phyloP scores from a whole-genome alignment of 768 basidiomycete species.

The Boletus reticuloceps region DNA sequence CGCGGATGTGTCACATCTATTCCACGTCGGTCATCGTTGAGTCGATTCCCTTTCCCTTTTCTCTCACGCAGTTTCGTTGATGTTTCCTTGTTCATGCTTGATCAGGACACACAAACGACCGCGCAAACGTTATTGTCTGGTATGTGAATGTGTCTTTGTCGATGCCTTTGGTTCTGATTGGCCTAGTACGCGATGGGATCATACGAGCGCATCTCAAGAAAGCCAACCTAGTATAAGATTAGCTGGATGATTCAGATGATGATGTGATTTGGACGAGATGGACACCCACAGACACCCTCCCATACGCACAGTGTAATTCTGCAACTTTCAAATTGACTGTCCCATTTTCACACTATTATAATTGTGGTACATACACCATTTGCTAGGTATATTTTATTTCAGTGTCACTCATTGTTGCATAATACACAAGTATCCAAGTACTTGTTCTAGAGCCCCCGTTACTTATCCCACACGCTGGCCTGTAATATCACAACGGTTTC shows the following conservation, averaged over 20 bases:
- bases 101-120: too few relatives aligned
- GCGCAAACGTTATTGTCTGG: too few relatives aligned
- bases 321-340: neutral
- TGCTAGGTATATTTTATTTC: slow-evolving; percentile 24
- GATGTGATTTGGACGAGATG: neutral
- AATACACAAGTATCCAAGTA: slow-evolving; percentile 21
- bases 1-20: slow-evolving; percentile 46
- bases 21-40: too few relatives aligned
- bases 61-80: too few relatives aligned
- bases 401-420: slow-evolving; percentile 5
- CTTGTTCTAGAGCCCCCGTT: slow-evolving; percentile 1
- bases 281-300: neutral
- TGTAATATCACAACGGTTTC: slow-evolving; percentile 36
- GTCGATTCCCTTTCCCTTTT: slow-evolving; percentile 30
- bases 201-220: slow-evolving; percentile 53
- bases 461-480: neutral
- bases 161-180: neutral
- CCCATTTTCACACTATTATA: slow-evolving; percentile 9
- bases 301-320: too few relatives aligned
- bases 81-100: too few relatives aligned
- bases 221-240: slow-evolving; percentile 45
- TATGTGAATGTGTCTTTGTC: neutral
- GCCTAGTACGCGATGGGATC: slow-evolving; percentile 58
- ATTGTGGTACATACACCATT: slow-evolving; percentile 11
- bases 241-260: neutral